phyloP scores from a whole-genome alignment of 2,329 filamentous ascomycete genomes.

The Sarocladium brachiariae region DNA sequence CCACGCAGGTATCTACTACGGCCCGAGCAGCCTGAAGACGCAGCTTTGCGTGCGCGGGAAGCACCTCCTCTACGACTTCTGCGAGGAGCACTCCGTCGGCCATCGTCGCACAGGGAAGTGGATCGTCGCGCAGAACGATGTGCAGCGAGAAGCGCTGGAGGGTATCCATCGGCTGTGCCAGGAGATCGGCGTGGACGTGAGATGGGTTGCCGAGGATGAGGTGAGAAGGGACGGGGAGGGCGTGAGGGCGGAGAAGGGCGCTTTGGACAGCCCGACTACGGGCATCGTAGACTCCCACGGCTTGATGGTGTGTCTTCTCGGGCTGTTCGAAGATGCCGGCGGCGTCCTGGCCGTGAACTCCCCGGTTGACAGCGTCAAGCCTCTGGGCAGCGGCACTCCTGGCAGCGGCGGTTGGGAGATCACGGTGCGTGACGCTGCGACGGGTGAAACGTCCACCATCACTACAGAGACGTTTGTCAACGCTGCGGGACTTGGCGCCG shows the following conservation, averaged over 20 bases:
- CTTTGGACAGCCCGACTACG: constrained; percentile 78
- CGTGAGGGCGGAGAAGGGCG: constrained; percentile 63
- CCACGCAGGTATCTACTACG: constrained; percentile 92
- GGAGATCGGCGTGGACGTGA: constrained; percentile 55
- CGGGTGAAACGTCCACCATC: constrained; percentile 48
- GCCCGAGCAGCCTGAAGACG: constrained; percentile 68
- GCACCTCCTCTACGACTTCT: constrained; percentile 72
- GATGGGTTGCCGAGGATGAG: constrained; percentile 60
- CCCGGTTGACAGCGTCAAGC: constrained; percentile 53
- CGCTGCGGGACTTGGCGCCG: constrained; percentile 74
- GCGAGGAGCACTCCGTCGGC: constrained; percentile 57
- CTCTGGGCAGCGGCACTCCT: constrained; percentile 30
- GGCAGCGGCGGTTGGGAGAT: constrained; percentile 65
- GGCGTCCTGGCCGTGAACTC: constrained; percentile 68
- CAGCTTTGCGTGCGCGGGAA: constrained; percentile 73
- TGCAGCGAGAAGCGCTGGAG: constrained; percentile 59
- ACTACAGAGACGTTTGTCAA: constrained; percentile 77
- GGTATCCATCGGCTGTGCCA: constrained; percentile 40
- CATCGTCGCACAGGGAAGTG: constrained; percentile 80
- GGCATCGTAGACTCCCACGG: constrained; percentile 87
- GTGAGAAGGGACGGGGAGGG: constrained; percentile 62
- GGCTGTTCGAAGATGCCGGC: constrained; percentile 67
- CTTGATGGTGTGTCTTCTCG: constrained; percentile 75
- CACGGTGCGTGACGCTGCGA: constrained; percentile 38
- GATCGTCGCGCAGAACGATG: constrained; percentile 79